phyloP scores from a whole-genome alignment of 1,139 yeast species.

The Suhomyces coccinellae region DNA sequence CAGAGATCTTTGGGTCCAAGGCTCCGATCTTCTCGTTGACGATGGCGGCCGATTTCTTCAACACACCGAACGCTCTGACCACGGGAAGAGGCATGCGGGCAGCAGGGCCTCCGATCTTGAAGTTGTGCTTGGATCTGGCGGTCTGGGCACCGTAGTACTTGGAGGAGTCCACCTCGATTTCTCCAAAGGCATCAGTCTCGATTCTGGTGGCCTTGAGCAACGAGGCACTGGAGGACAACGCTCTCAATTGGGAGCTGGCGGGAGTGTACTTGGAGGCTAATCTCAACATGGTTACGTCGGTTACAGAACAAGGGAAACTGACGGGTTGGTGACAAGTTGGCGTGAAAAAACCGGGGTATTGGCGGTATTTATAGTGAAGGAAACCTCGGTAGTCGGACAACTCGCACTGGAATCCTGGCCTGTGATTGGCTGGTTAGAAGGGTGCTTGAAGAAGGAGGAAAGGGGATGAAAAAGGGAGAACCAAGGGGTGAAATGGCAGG shows the following conservation, averaged over 20 bases:
- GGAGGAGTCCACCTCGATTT: constrained; percentile 19
- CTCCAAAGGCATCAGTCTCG: constrained; percentile 24
- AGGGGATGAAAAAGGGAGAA: neutral
- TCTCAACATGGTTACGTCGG: constrained; percentile 31
- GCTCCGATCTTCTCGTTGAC: constrained; percentile 21
- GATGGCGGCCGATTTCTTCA: constrained; percentile 23
- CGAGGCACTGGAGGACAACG: constrained; percentile 29
- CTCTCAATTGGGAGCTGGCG: constrained; percentile 25
- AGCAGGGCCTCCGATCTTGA: constrained; percentile 42
- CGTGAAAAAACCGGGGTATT: constrained; percentile 9
- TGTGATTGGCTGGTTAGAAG: constrained; percentile 19
- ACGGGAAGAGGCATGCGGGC: constrained; percentile 43
- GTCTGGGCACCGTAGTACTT: constrained; percentile 25
- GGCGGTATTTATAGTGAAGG: neutral
- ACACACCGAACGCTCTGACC: constrained; percentile 21
- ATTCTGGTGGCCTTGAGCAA: constrained; percentile 25
- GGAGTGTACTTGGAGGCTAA: constrained; percentile 17
- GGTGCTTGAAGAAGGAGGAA: neutral
- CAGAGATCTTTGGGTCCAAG: constrained; percentile 20
- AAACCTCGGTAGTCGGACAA: constrained; percentile 8
- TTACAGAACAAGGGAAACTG: no score
- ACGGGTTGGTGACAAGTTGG: neutral
- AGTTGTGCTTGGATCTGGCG: constrained; percentile 22
- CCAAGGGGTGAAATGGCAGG: neutral
- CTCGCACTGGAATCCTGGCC: constrained; percentile 5